Conservation (phyloP, 768 basidiomycete species). For the Phylloporus scabripes region DNA sequence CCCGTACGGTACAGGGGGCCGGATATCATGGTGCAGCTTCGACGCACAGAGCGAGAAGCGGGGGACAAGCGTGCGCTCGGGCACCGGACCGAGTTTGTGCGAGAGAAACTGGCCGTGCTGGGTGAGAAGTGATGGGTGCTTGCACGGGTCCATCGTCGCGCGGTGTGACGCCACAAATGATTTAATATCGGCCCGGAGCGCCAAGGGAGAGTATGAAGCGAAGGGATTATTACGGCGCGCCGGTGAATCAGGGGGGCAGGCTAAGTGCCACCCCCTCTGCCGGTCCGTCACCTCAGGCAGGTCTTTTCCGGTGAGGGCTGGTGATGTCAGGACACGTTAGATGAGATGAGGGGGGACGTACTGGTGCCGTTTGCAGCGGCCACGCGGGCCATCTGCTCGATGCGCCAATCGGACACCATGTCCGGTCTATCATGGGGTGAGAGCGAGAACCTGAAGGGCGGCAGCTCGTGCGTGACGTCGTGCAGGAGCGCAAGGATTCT, state of each 20-base stretch:
- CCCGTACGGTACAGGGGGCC: too few species aligned
- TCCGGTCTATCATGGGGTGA: slow-evolving; percentile 28
- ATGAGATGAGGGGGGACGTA: slow-evolving; percentile 8
- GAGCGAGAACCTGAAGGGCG: slow-evolving; percentile 28
- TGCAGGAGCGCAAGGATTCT: slow-evolving; percentile 22
- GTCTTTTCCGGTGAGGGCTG: slow-evolving; percentile 26
- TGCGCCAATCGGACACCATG: slow-evolving; percentile 23
- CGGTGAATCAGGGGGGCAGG: slow-evolving; percentile 21
- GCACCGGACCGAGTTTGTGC: too few species aligned
- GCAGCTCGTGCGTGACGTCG: slow-evolving; percentile 27
- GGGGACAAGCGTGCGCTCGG: too few species aligned
- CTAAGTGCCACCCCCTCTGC: slow-evolving; percentile 21
- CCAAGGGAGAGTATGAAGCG: not conserved
- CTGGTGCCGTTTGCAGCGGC: slow-evolving; percentile 28
- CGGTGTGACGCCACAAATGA: slow-evolving; percentile 35
- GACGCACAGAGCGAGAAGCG: too few species aligned
- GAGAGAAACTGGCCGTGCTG: slow-evolving; percentile 35
- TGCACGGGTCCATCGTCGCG: slow-evolving; percentile 34
- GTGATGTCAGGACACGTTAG: too few species aligned
- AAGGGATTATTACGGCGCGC: slow-evolving; percentile 26
- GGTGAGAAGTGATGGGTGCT: slow-evolving; percentile 29
- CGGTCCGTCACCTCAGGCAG: slow-evolving; percentile 33
- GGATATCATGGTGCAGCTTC: too few species aligned
- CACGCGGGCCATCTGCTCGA: slow-evolving; percentile 17
- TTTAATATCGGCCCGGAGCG: slow-evolving; percentile 2